Evolutionary conservation across 116 monocot species (phyloP).

Genomic region (Cymodocea nodosa): DNA sequence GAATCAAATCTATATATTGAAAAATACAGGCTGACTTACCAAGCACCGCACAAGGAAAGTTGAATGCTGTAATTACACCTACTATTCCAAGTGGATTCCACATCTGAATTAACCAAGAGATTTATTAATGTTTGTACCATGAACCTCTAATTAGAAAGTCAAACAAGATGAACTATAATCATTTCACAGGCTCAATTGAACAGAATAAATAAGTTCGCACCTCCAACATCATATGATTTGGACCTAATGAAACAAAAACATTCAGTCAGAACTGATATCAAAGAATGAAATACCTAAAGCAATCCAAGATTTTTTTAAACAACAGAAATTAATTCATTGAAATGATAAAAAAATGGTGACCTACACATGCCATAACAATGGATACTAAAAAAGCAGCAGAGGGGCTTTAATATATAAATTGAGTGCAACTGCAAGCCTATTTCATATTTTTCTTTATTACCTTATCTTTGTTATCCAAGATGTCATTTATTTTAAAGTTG

Average conservation of each 20-base stretch:
- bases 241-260: constrained; percentile 40
- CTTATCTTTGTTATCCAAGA: too few species aligned
- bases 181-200: background rate
- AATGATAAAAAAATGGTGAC: too few species aligned
- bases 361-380: too few species aligned
- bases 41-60: constrained; percentile 96
- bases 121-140: constrained; percentile 4
- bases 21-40: constrained; percentile 32
- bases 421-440: too few species aligned
- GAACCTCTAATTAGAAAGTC: background rate
- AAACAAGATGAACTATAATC: background rate
- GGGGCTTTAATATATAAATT: too few species aligned
- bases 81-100: constrained; percentile 99
- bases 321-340: too few species aligned
- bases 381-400: too few species aligned
- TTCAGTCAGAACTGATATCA: background rate
- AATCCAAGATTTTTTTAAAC: too few species aligned
- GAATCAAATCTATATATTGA: background rate
- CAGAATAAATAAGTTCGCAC: constrained; percentile 19
- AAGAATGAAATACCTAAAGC: too few species aligned
- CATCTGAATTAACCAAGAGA: constrained; percentile 32
- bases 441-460: too few species aligned
- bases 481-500: too few species aligned
- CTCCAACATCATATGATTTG: constrained; percentile 99
- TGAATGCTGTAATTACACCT: constrained; percentile 95